Evolutionary conservation across 306 rosid species (phyloP), one percentile per base, ranked within the genome.

Genomic region (Abrus pulchellus): DNA sequence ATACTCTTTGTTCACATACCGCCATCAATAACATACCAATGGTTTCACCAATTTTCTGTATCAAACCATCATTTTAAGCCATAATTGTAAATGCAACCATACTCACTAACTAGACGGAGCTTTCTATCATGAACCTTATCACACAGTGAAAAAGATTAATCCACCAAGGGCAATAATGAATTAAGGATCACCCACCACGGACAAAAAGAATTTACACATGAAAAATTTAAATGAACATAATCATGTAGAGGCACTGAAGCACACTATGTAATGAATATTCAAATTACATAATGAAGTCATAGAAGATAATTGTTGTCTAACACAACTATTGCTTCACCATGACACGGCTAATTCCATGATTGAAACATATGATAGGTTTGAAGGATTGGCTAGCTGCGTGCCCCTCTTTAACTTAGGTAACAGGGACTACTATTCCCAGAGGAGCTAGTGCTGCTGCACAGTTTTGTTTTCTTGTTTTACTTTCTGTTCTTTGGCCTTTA

Each of bases 191-290:
- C 48, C 13, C 5, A 0, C 33, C 45, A n/a, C n/a, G 40, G 3
- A 70, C 29, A 70, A 55, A 27, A 10, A 71, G 40, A 14, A 38
- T 34, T 40, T 34, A 38, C 47, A n/a, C 5, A 1, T 9, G 4
- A 40, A 70, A 70, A 64, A n/a, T 48, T 7, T 33, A 44, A 70
- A 49, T 12, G 3, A 49, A 13, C 44, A 13, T 8, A 12, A 49
- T 50, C 41, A 49, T 72, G 81, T 44, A 59, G 61, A 44, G 54
- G 38, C 43, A 36, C 7, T 49, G 56, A 30, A 41, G 41, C 48
- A 50, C 9, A 47, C 68, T 43, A 40, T 41, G 7, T 5, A 54
- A n/a, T n/a, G 27, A 57, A 57, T 57, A 29, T 57, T 57, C 34
- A 9, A 29, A 57, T 28, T 29, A 9, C 64, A 9, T 29, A 5